Evolutionary conservation across 176 grass and related monocot genomes (phyloP), one percentile per base, ranked within the genome.

Genomic region (Microstegium vimineum): DNA sequence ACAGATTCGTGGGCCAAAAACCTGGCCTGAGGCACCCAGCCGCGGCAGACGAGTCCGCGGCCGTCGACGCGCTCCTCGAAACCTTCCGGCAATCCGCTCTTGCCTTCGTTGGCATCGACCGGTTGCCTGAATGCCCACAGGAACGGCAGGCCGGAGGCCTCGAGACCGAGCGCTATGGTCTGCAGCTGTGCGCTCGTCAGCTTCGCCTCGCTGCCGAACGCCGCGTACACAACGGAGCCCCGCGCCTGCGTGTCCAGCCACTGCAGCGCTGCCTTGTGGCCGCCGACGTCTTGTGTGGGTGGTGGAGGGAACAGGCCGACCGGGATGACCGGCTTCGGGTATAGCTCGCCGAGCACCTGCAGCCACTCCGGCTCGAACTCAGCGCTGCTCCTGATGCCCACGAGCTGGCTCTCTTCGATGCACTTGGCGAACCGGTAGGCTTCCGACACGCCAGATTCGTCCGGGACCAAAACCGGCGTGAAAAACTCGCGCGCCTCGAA

Each of bases 191-290:
- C 43, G 63, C 8, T 16, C 10, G 56, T 73, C 26, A 83, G 5
- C 20, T 62, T 69, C 10, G 54, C 81, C 81, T 88, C 86, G 18
- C 66, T 83, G 16, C 86, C 86, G 32, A 88, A 69, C 0, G 86
- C 80, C 2, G 69, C 74, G 56, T 83, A 83, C 34, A 83, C 18
- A 2, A 73, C 86, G 5, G 86, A 83, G 25, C 80, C 49, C 14
- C 36, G n/a, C 5, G 36, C 22, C 62, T 87, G 85, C 2, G 14
- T n/a, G 11, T 69, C 67, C 28, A 93, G 64, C 91, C 84, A 93
- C 5, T 36, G 54, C 4, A 87, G 10, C 12, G 12, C 22, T 0
- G 64, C 59, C 33, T 75, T 34, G 5, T 34, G 51, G 27, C 32
- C 38, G 71, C 25, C 10, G 46, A 10, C 33, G 66, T 33, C 74